Conservation (phyloP, 2,329 filamentous ascomycete genomes). For the Alternaria burnsii region DNA sequence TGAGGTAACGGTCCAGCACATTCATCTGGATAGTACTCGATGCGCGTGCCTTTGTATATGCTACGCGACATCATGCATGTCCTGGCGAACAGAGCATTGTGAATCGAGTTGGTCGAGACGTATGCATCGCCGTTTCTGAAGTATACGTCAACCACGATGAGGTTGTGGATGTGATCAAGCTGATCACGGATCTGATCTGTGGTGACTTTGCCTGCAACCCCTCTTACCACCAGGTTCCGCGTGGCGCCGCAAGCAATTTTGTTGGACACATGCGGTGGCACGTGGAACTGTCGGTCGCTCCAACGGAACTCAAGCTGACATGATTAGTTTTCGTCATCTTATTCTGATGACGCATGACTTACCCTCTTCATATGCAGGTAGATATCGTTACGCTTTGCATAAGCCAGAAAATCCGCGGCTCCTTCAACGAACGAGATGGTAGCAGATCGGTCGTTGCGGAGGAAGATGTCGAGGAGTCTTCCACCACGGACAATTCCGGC, state of each 20-base stretch:
- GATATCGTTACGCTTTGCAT: slow-evolving; percentile 71
- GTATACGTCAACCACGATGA: slow-evolving; percentile 71
- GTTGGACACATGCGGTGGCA: slow-evolving; percentile 69
- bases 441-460: slow-evolving; percentile 69
- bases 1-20: slow-evolving; percentile 68
- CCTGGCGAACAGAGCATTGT: slow-evolving; percentile 76
- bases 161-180: slow-evolving; percentile 82
- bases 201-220: slow-evolving; percentile 65
- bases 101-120: slow-evolving; percentile 79
- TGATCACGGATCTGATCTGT: slow-evolving; percentile 73
- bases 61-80: slow-evolving; percentile 77
- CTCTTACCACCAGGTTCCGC: slow-evolving; percentile 75
- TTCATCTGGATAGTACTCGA: slow-evolving; percentile 77
- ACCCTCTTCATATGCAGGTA: slow-evolving; percentile 75
- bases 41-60: slow-evolving; percentile 73
- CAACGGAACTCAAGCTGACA: slow-evolving; percentile 72
- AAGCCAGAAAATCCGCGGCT: slow-evolving; percentile 66
- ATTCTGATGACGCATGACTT: slow-evolving; percentile 39
- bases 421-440: slow-evolving; percentile 75
- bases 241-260: slow-evolving; percentile 73
- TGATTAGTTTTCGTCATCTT: slow-evolving; percentile 4
- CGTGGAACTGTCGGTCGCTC: slow-evolving; percentile 74
- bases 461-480: slow-evolving; percentile 71
- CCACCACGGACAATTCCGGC: slow-evolving; percentile 73
- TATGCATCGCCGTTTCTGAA: slow-evolving; percentile 68